A percentile compares a stretch with the other conserved stretches of the same genome.
phyloP scores from a whole-genome alignment of 345 rosid species.

The Streptanthus diversifolius region DNA sequence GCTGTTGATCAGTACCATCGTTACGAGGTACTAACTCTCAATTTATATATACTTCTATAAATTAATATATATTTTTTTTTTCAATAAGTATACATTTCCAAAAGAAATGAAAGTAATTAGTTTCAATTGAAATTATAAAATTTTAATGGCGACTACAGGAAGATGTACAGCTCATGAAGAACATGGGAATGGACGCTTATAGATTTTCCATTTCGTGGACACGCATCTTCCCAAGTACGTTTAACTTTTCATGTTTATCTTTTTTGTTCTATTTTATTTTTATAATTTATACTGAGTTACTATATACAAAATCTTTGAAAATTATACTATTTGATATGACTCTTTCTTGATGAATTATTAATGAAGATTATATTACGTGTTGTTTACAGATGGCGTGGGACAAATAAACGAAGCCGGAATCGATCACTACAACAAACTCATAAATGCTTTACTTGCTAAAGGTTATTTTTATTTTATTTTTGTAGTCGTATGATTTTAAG shows the following conservation, averaged over 20 bases:
- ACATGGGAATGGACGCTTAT: constrained; percentile 92
- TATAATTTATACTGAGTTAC: neutral
- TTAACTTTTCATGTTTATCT: neutral
- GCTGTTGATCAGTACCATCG: constrained; percentile 90
- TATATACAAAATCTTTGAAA: neutral
- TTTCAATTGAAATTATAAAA: neutral
- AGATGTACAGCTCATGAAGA: constrained; percentile 86
- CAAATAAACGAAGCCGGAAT: constrained; percentile 81
- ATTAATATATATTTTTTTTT: neutral
- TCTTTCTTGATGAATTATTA: neutral
- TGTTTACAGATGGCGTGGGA: constrained; percentile 64
- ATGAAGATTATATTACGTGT: neutral
- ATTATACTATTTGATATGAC: neutral
- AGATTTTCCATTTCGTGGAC: constrained; percentile 94
- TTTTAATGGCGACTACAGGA: constrained; percentile 48
- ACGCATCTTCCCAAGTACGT: constrained; percentile 78
- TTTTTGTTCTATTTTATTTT: neutral
- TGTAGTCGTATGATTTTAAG: neutral
- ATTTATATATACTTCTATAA: neutral
- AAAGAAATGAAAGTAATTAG: neutral
- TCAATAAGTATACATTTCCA: neutral
- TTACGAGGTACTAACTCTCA: constrained; percentile 48
- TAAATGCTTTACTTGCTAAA: constrained; percentile 70
- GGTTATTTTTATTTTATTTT: constrained; percentile 33
- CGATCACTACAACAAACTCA: constrained; percentile 82